A percentile compares a stretch with the other conserved stretches of the same genome.
Evolutionary conservation across 495 filamentous ascomycete genomes (phyloP).

Genomic region (Lindgomyces ingoldianus): DNA sequence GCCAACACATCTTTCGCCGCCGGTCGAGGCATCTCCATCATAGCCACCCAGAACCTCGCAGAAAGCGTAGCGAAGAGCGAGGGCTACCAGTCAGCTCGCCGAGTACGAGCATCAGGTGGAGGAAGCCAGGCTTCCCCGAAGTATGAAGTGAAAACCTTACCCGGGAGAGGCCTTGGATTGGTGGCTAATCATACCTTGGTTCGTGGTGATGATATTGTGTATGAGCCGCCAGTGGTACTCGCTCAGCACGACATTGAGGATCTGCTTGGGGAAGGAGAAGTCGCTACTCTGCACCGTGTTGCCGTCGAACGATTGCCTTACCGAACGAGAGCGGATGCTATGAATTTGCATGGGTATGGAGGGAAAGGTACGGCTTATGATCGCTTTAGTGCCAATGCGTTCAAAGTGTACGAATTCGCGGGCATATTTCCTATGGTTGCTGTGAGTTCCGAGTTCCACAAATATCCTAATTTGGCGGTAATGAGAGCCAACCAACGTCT

Average conservation of each 20-base stretch:
- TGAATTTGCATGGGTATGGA: not conserved
- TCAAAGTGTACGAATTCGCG: not conserved
- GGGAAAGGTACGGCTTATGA: not conserved
- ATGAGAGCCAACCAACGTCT: not conserved
- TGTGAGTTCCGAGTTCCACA: not conserved
- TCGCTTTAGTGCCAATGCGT: not conserved
- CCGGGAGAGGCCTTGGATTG: not conserved
- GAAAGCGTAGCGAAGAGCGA: not conserved
- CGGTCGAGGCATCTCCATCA: not conserved
- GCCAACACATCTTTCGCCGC: not conserved
- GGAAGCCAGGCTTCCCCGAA: not conserved
- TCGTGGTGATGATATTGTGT: not conserved
- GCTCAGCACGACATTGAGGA: not conserved
- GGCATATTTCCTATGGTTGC: not conserved
- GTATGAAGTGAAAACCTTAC: not conserved
- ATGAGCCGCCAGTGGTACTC: not conserved
- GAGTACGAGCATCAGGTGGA: not conserved
- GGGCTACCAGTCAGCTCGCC: not conserved
- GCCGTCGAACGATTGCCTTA: not conserved
- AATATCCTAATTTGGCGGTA: not conserved
- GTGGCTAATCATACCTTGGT: not conserved
- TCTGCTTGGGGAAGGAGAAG: not conserved
- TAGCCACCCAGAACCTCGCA: not conserved
- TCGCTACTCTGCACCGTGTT: not conserved
- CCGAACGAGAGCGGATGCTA: not conserved